Evolutionary conservation across 2,329 filamentous ascomycete genomes (phyloP).

Genomic region (Cytospora leucostoma): DNA sequence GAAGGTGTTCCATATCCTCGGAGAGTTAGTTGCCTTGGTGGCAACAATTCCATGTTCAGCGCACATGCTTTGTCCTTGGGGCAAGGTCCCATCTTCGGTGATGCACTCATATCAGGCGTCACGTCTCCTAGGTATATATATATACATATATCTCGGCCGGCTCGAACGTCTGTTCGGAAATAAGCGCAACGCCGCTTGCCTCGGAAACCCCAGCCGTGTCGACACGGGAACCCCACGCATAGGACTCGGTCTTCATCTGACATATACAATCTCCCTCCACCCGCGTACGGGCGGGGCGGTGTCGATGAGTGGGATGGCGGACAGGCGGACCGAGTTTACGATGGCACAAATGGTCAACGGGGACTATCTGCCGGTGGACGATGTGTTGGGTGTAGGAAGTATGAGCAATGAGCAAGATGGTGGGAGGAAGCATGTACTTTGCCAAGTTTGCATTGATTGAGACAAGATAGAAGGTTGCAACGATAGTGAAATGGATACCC

Average conservation of each 20-base stretch:
- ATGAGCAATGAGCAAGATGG: background rate
- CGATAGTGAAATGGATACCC: background rate
- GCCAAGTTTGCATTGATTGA: background rate
- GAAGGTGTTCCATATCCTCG: background rate
- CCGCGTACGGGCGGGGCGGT: background rate
- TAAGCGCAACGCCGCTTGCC: background rate
- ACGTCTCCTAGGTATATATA: background rate
- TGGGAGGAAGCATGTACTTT: background rate
- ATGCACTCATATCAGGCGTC: background rate
- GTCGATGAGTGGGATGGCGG: background rate
- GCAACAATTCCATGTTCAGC: background rate
- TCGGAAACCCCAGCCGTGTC: background rate
- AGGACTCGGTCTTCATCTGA: background rate
- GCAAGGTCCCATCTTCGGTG: background rate
- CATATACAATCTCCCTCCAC: background rate
- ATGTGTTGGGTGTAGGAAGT: background rate
- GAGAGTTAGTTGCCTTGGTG: background rate
- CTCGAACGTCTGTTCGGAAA: background rate
- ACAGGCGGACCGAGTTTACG: background rate
- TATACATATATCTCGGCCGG: background rate
- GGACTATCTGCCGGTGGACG: background rate
- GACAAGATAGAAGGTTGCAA: background rate
- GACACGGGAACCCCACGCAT: background rate
- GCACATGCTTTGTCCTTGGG: background rate
- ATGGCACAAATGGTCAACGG: background rate